Evolutionary conservation across 2,329 filamentous ascomycete species (phyloP), one percentile per base, ranked within the genome.

Genomic region (Zopfia rhizophila): DNA sequence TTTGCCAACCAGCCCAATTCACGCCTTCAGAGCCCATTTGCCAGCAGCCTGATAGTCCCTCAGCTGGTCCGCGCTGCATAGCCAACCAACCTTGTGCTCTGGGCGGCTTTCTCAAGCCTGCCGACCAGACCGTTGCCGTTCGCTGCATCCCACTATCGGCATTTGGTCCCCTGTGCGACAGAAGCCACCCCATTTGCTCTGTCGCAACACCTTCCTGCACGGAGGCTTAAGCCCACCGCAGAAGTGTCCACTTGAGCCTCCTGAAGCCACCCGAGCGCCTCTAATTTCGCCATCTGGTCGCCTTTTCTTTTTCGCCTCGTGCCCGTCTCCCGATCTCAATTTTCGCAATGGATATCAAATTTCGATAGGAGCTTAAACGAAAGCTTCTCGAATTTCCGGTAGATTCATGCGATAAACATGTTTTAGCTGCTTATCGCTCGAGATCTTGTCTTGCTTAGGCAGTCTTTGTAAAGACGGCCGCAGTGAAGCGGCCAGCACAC

Each of bases 81-180:
- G 52, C 56, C 56, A 56, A 53, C 56, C 48, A 43, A 46, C 14
- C 49, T 24, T 39, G 45, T 47, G 49, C 55, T 56, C 50, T 48
- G 48, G 41, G 29, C 36, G 39, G 51, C 40, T 13, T 27, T 31
- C 24, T 45, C 29, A 24, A 30, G 45, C 41, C 42, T 43, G 55
- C 53, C 55, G 52, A 52, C 37, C 22, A 48, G 38, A 30, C 41
- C 46, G 46, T 27, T 45, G 51, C 41, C 54, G 51, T 51, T 42
- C 44, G 38, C 38, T 47, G 45, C 33, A 27, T 19, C 36, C 47
- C 23, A 25, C 40, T 43, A 18, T 27, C 30, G 28, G 17, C 19
- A n/a, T n/a, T n/a, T n/a, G n/a, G 38, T 18, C 17, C 16, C 38
- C 6, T 21, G 16, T 38, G 21, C 28, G 25, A 24, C 38, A 32